Evolutionary conservation across 2,329 filamentous ascomycete species (phyloP).

Genomic region (Fusarium irregulare): DNA sequence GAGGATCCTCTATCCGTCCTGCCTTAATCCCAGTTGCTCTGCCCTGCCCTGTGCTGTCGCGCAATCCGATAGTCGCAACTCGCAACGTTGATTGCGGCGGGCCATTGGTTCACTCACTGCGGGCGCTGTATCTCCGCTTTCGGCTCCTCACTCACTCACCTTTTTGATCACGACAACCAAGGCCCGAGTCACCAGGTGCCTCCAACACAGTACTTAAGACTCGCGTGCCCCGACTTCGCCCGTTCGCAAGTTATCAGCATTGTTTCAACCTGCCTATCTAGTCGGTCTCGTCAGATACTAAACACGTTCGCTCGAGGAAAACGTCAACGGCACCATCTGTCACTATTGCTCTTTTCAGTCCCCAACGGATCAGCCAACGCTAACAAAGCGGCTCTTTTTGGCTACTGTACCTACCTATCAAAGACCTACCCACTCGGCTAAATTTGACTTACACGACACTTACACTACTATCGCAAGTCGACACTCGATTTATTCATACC

Average conservation of each 20-base stretch:
- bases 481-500: constrained; percentile 38
- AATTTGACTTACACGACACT: constrained; percentile 43
- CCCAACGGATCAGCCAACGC: constrained; percentile 21
- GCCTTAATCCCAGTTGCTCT: constrained; percentile 20
- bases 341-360: constrained; percentile 13
- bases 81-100: constrained; percentile 39
- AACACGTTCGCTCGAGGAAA: not conserved
- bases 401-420: constrained; percentile 17
- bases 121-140: constrained; percentile 45
- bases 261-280: constrained; percentile 3
- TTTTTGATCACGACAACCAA: constrained; percentile 39
- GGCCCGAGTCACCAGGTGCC: constrained; percentile 44
- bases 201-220: constrained; percentile 43
- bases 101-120: constrained; percentile 40
- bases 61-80: constrained; percentile 43
- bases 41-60: constrained; percentile 18
- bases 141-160: constrained; percentile 44
- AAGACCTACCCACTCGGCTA: constrained; percentile 26
- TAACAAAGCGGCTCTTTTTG: constrained; percentile 33
- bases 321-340: not conserved
- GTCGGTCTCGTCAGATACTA: not conserved
- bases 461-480: constrained; percentile 29
- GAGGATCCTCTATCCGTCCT: constrained; percentile 28
- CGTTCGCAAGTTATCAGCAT: constrained; percentile 8
- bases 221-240: constrained; percentile 44